Base-by-base conservation (phyloP, 441 rosid genomes). In the Arabidopsis hybrid region DNA sequence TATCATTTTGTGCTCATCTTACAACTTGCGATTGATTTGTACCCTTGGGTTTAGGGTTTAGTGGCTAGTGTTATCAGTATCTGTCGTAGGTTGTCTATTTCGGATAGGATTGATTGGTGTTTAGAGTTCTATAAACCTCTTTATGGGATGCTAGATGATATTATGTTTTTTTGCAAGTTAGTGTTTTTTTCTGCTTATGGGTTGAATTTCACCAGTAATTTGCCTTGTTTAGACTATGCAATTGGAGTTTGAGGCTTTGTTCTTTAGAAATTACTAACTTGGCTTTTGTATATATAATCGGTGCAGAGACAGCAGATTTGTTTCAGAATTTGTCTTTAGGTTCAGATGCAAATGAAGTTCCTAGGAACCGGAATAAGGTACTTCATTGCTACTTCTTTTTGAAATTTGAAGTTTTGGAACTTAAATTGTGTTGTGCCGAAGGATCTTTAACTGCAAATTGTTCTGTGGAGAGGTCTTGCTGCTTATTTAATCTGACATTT, bases 271-370 rank as follows among this genome's bases (percentile, higher is more conserved):
- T 62, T 62, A 56, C 73, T 65, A 80, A 80, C 67, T 79, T 65
- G 32, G 40, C 17, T 82, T 74, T 65, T 66, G 62, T 14, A 5
- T 63, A 16, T 36, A 11, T 74, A 35, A 59, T 61, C 7, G 26
- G 32, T 65, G 71, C 83, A 87, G 91, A 85, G 18, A 78, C 86
- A 69, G 83, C 78, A 59, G 87, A 81, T 76, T 79, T 83, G 79
- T 72, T 85, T 68, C 86, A 85, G 82, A 78, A 76, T 17, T 57
- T 87, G 74, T 76, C 86, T 11, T 63, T 87, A 14, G 80, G 80
- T 60, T 74, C 83, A 32, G 83, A 82, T 67, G 73, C 79, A 34
- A 82, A 36, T 53, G 81, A 77, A 76, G 80, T 58, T 55, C 55
- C 78, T n/a, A 78, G 80, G 52, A 63, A 67, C 52, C 67, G 66